phyloP scores from a whole-genome alignment of 768 basidiomycete genomes.

The Calocybe indica region DNA sequence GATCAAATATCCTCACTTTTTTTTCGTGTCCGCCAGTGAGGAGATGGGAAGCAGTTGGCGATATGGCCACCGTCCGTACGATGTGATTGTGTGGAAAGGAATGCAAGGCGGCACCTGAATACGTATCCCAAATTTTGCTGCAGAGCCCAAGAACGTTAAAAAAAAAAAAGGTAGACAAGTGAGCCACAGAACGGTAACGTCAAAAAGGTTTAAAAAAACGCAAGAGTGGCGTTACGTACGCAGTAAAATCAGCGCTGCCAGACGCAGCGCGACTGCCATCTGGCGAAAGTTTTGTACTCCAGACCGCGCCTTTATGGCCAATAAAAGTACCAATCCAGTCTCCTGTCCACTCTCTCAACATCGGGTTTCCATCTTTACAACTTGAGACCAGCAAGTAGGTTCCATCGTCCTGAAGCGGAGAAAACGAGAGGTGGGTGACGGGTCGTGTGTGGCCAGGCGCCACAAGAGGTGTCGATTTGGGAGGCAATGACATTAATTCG shows the following conservation, averaged over 20 bases:
- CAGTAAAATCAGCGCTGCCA: conserved; percentile 95
- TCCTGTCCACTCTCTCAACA: conserved; percentile 95
- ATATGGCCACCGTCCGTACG: conserved; percentile 90
- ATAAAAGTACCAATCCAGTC: conserved; percentile 97
- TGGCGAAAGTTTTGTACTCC: conserved; percentile 87
- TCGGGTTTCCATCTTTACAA: conserved; percentile 98
- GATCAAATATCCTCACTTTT: conserved; percentile 93
- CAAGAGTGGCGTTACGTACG: conserved; percentile 47
- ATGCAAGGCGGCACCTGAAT: conserved; percentile 78
- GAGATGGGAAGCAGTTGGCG: conserved; percentile 61
- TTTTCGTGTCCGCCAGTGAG: conserved; percentile 96
- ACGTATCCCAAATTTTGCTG: conserved; percentile 97
- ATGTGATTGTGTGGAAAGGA: conserved; percentile 99
- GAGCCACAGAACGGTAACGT: too few relatives aligned
- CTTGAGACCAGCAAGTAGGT: conserved; percentile 89
- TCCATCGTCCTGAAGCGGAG: conserved; percentile 76
- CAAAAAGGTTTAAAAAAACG: neutral
- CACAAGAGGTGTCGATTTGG: conserved; percentile 73
- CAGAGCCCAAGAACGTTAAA: conserved; percentile 8
- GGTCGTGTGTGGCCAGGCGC: conserved; percentile 83
- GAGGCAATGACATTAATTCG: conserved; percentile 52
- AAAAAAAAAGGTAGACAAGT: neutral
- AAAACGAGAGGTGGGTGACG: conserved; percentile 93
- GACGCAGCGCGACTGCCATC: conserved; percentile 87
- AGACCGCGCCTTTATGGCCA: conserved; percentile 92